Base-by-base conservation (phyloP, 352 stramenopile genomes). In the Pythium dissimile region DNA sequence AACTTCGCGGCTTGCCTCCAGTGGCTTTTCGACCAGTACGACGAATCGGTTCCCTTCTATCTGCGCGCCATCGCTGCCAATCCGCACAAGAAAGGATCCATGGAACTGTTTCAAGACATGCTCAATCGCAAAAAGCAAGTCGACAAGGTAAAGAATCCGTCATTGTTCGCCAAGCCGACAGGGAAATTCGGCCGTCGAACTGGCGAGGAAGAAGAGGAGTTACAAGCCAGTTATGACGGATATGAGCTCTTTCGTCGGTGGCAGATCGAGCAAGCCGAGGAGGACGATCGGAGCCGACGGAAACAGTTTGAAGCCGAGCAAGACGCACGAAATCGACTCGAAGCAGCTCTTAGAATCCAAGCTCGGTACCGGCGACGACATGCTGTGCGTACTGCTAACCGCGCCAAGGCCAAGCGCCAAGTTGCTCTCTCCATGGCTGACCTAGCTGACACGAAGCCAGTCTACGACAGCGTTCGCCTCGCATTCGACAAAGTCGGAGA, bases 31-130 rank as follows among this genome's bases (percentile, higher is more conserved):
- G 67, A 72, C 3, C 72, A 86, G 47, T 86, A 87, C 37, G 73
- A 85, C 3, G 67, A 80, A 15, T 76, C 81, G 4, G 73, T 67
- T 12, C 64, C 58, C 44, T 82, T 88, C 60, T 95, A 92, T 54
- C 38, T 95, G 26, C 67, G 68, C 0, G 84, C 85, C 1, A 65
- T 92, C n/a, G 73, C 80, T 0, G 63, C 80, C 0, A 69, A 90
- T 30, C 81, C 81, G 12, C 75, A 86, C 55, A 85, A 84, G 23
- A 67, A 76, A 49, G 75, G 70, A 2, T 66, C 66, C 1, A 80
- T 92, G 69, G 70, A 85, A 31, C 67, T 90, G 7, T 92, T 95
- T 46, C 82, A 95, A 47, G 78, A 79, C 15, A 85, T 92, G 80
- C 58, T 95, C 5, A 67, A 80, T 23, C 71, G 76, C 7, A 71